Conservation (phyloP, 148 eudicot species). For the Bassia scoparia region DNA sequence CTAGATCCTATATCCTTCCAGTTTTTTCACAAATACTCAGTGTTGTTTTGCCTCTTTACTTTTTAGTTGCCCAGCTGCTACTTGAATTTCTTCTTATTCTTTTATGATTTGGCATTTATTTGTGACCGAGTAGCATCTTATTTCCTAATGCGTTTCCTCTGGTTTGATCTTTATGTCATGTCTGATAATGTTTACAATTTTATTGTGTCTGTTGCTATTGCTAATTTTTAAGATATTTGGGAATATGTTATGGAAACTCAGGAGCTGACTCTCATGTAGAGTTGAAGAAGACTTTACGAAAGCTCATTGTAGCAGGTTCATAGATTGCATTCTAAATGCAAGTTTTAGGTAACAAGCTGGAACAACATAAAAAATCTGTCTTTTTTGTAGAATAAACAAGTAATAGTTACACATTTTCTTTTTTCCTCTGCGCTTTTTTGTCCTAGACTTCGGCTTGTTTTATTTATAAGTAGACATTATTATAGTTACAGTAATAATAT, state of each 20-base stretch:
- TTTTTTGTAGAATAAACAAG: not conserved
- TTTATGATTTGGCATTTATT: too few relatives aligned
- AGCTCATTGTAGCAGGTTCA: not conserved
- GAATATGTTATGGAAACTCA: not conserved
- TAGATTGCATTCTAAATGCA: not conserved
- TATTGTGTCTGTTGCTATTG: too few relatives aligned
- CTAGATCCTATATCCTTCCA: not conserved
- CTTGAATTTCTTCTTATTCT: slow-evolving; percentile 2
- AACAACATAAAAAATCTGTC: not conserved
- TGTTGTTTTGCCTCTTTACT: not conserved
- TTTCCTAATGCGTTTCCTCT: too few relatives aligned
- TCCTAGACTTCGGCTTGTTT: too few relatives aligned
- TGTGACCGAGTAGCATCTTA: too few relatives aligned
- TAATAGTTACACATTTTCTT: too few relatives aligned
- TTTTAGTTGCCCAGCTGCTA: not conserved
- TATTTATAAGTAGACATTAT: too few relatives aligned
- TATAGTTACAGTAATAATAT: too few relatives aligned
- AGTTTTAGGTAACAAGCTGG: not conserved
- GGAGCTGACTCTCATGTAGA: not conserved
- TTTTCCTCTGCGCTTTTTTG: too few relatives aligned
- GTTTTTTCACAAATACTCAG: not conserved
- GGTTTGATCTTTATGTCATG: too few relatives aligned
- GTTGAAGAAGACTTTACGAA: not conserved
- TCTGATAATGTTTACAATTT: too few relatives aligned
- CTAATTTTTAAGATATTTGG: too few relatives aligned